Base-by-base conservation (phyloP, 2,329 filamentous ascomycete genomes). In the Neospermospora avenae region DNA sequence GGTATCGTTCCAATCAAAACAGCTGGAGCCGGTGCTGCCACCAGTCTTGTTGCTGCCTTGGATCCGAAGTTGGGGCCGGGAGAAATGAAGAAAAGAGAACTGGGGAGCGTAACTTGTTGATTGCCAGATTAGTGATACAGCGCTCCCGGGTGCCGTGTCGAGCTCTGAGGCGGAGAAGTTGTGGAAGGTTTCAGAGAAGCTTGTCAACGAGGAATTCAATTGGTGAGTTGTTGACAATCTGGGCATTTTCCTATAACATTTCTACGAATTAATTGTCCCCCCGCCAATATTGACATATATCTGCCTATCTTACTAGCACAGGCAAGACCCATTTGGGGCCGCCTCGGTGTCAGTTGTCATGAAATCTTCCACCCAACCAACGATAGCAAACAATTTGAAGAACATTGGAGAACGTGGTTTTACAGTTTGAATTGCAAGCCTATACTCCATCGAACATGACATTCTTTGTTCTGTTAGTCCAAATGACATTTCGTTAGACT, bases 181-280 rank as follows among this genome's bases (percentile, higher is more conserved):
- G 39, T 81, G 79, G 79, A 71, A 71, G 45, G 45, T 79, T 49
- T 79, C 76, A n/a, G 77, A 80, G 70, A 68, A 76, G 63, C 64
- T 80, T 52, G 77, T 80, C n/a, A 73, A 71, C 0, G 71, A 79
- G 58, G 69, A 74, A 57, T 79, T 79, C 63, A 41, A 22, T 8
- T 54, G 51, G 51, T 54, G 20, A 18, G 18, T 10, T 45, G 2
- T 24, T 16, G 18, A 34, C 18, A 16, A 3, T 3, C 16, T 46
- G 35, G 4, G 7, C 8, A 13, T 39, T n/a, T n/a, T n/a, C n/a
- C n/a, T n/a, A n/a, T n/a, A n/a, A n/a, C n/a, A n/a, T n/a, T n/a
- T n/a, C n/a, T n/a, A n/a, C n/a, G n/a, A n/a, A n/a, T n/a, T n/a
- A n/a, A n/a, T n/a, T n/a, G n/a, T n/a, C n/a, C n/a, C n/a, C n/a